phyloP scores from a whole-genome alignment of 2,329 filamentous ascomycete genomes.

The Septoria linicola region DNA sequence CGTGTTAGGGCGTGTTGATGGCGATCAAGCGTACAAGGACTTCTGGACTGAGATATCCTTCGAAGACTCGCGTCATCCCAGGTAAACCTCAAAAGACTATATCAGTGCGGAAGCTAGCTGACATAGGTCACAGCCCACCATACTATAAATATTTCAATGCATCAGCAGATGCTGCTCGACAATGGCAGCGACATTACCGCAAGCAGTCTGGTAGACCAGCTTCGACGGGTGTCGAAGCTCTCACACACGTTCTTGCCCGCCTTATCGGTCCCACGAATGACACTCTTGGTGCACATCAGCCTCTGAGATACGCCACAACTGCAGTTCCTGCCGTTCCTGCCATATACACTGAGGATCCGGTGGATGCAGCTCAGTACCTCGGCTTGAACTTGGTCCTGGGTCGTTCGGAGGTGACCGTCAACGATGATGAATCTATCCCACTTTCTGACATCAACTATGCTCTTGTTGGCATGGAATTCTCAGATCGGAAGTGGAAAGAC shows the following conservation, averaged over 20 bases:
- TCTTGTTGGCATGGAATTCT: not conserved
- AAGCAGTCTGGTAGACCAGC: conserved; percentile 2
- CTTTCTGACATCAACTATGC: no score
- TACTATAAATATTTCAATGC: not conserved
- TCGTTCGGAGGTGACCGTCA: not conserved
- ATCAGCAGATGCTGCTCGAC: not conserved
- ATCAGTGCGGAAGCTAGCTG: not conserved
- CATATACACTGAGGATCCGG: conserved; percentile 3
- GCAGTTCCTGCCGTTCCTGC: not conserved
- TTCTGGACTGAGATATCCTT: not conserved
- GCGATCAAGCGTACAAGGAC: conserved; percentile 1
- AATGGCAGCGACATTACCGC: not conserved
- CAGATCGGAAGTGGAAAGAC: no score
- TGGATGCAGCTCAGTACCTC: not conserved
- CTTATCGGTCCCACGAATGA: not conserved
- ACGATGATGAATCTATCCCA: no score
- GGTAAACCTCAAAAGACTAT: not conserved
- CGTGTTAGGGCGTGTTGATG: not conserved
- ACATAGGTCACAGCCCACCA: not conserved
- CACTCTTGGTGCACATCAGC: not conserved
- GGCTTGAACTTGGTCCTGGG: conserved; percentile 9
- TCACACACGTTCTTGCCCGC: not conserved
- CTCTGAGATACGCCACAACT: conserved; percentile 7
- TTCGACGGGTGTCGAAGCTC: not conserved
- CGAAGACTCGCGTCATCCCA: not conserved